A percentile compares a stretch with the other conserved stretches of the same genome.
phyloP scores from a whole-genome alignment of 176 grass and related monocot genomes.

The Carex scoparia region DNA sequence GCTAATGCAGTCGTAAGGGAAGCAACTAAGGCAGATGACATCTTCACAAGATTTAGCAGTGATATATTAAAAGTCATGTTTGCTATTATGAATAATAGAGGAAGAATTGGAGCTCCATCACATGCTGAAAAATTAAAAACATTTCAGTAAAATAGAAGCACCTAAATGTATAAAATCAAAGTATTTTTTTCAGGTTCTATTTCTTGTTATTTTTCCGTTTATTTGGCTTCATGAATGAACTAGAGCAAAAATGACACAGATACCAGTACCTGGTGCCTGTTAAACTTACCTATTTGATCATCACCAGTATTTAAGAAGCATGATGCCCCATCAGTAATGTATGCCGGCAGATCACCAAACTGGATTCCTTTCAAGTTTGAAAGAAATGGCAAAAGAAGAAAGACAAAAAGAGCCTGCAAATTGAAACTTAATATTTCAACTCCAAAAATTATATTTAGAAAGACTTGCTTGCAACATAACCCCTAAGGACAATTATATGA shows the following conservation, averaged over 20 bases:
- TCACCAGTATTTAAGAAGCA: slow-evolving; percentile 83
- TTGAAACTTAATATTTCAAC: not conserved
- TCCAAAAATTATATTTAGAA: not conserved
- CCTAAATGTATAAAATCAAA: not conserved
- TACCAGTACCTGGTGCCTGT: not conserved
- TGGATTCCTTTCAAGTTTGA: slow-evolving; percentile 88
- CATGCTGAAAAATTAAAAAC: slow-evolving; percentile 48
- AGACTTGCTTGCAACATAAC: not conserved
- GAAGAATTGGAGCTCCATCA: slow-evolving; percentile 79
- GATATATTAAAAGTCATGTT: slow-evolving; percentile 95
- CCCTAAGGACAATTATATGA: not conserved
- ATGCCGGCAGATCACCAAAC: slow-evolving; percentile 71
- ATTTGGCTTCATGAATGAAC: not conserved
- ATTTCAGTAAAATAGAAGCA: not conserved
- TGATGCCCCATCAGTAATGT: slow-evolving; percentile 67
- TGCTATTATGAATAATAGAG: slow-evolving; percentile 63
- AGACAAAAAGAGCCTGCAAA: slow-evolving; percentile 86
- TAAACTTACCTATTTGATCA: slow-evolving; percentile 56
- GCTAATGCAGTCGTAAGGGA: slow-evolving; percentile 77
- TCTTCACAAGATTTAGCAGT: slow-evolving; percentile 88
- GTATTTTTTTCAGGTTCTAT: not conserved
- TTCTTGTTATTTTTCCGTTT: not conserved
- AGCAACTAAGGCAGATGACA: slow-evolving; percentile 84
- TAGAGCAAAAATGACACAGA: not conserved
- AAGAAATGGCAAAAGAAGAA: slow-evolving; percentile 75